Percentiles rank a stretch among this genome's conserved stretches.
Conservation (phyloP, 2,329 filamentous ascomycete species). For the Fusarium neocosmosporiellum region DNA sequence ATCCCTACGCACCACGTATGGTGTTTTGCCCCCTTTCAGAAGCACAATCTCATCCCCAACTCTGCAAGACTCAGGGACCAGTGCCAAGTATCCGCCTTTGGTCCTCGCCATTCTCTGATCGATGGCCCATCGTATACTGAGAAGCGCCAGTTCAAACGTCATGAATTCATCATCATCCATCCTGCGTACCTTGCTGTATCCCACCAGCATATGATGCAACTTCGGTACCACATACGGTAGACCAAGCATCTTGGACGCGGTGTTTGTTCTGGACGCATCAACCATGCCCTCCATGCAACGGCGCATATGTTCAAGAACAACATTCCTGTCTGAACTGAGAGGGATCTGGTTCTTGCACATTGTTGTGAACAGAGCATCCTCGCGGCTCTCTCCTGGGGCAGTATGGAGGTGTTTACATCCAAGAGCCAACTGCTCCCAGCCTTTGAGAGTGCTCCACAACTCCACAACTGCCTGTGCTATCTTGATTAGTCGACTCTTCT, state of each 20-base stretch:
- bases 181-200: neutral
- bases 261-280: neutral
- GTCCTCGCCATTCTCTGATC: conserved; percentile 5
- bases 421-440: neutral
- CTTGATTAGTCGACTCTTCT: neutral
- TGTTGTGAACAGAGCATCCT: neutral
- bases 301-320: neutral
- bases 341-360: neutral
- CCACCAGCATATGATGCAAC: neutral
- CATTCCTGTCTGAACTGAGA: neutral
- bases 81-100: neutral
- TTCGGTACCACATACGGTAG: neutral
- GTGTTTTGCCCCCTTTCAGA: neutral
- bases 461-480: neutral
- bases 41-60: neutral
- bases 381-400: neutral
- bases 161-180: neutral
- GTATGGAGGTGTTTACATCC: neutral
- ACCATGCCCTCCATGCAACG: neutral
- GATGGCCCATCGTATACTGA: neutral
- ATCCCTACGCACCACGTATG: neutral
- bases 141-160: neutral
- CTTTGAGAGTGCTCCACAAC: neutral
- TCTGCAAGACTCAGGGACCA: neutral
- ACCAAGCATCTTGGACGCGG: neutral